Base-by-base conservation (phyloP, 345 rosid species). In the Kernera saxatilis region DNA sequence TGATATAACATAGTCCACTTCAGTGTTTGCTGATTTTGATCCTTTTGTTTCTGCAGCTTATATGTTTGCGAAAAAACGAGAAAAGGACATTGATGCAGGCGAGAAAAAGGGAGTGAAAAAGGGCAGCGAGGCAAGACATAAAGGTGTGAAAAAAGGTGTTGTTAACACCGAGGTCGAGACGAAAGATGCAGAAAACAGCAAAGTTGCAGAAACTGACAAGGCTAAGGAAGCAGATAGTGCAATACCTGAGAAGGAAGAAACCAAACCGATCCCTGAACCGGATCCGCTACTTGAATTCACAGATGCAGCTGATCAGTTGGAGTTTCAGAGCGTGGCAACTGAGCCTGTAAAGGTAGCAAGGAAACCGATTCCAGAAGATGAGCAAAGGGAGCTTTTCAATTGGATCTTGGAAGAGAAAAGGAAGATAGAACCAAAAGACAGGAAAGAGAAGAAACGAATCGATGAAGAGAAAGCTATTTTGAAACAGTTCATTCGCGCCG, bases 331-430 rank as follows among this genome's bases (percentile, higher is more conserved):
- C 52, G 50, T 70, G 23, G 63, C 73, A 19, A 17, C 27, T 23
- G 76, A 75, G 70, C 82, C 74, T 44, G 52, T 75, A 36, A 78
- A 78, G 48, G 61, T 64, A 48, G 32, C 74, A 11, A 73, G 83
- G 61, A 76, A 82, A 66, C 93, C 89, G 13, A 46, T 89, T 44
- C 80, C 90, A 58, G 89, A 86, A 76, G 87, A 85, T 62, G 86
- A 84, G 73, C 95, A 89, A 64, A 82, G 81, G 5, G 90, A 87
- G 72, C 86, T 89, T 41, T 86, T 87, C 84, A 53, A 80, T 21
- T 89, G 96, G 91, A 82, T 89, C 4, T 63, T 86, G 86, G 93
- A 84, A 74, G 93, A 89, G 84, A 87, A 88, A 76, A 77, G 93
- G 67, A 87, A 82, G 80, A 37, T 60, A 5, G 83, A 82, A 66